Base-by-base conservation (phyloP, 2,329 filamentous ascomycete species). In the Hortaea werneckii region DNA sequence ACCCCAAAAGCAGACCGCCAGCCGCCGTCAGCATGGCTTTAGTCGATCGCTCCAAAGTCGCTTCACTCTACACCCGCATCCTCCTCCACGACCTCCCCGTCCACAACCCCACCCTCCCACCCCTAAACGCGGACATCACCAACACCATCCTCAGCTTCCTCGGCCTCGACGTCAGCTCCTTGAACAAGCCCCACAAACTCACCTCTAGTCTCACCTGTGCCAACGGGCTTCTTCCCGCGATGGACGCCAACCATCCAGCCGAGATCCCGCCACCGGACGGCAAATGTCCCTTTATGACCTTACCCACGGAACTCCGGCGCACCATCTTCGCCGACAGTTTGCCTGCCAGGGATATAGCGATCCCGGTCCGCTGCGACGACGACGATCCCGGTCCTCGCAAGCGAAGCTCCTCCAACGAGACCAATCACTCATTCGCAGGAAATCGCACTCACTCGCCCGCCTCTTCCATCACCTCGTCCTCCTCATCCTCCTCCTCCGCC, bases 301-400 rank as follows among this genome's bases (percentile, higher is more conserved):
- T 61, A 2, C 50, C 57, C 4, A n/a, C 27, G 11, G 58, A 61
- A 51, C 4, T 61, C 11, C 46, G 51, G 11, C 47, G 44, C 5
- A 11, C 27, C 8, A 54, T 61, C 34, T 50, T 59, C 37, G 45
- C 48, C 1, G 37, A 40, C 6, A 43, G 41, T 8, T 41, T 60
- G 2, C 47, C 49, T n/a, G 35, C 29, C 28, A 51, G 52, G 37
- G 12, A 52, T 7, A 37, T 37, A 5, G 28, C 46, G 4, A 47
- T 57, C 35, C 40, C 44, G 29, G 53, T 53, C 11, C 30, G 28
- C 11, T 58, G 37, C 7, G 30, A 45, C 6, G 43, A 42, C 12
- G 37, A 10, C 11, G 5, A 42, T 9, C 3, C 5, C 10, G 37
- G 10, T 3, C 2, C 10, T 5, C 10, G 5, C 9, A 20, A 26